Evolutionary conservation across 2,329 filamentous ascomycete genomes (phyloP).

Genomic region (Sphaerulina musiva): DNA sequence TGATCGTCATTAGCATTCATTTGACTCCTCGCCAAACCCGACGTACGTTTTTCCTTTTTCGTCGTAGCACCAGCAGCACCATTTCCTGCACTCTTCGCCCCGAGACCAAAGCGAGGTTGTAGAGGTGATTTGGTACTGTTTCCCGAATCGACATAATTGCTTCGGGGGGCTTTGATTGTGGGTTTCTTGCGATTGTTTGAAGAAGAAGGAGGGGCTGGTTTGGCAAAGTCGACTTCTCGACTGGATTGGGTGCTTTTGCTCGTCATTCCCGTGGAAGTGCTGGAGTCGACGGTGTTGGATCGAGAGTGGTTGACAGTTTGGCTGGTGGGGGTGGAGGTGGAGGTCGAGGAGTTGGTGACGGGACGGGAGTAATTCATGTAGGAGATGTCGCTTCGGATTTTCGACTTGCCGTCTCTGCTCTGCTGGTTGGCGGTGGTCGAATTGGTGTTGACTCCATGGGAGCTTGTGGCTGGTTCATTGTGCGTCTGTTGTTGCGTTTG

Average conservation of each 20-base stretch:
- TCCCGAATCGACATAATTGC: conserved; percentile 2
- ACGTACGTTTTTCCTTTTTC: too few species aligned
- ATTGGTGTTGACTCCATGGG: background rate
- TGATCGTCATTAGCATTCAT: too few species aligned
- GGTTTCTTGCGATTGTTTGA: background rate
- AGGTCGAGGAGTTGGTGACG: background rate
- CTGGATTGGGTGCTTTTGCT: background rate
- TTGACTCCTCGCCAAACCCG: too few species aligned
- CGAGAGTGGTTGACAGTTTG: background rate
- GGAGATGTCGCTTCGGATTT: background rate
- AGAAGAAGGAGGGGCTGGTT: background rate
- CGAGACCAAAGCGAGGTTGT: background rate
- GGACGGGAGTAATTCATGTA: conserved; percentile 2
- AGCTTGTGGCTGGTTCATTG: background rate
- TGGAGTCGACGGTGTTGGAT: background rate
- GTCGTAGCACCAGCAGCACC: too few species aligned
- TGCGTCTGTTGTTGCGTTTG: background rate
- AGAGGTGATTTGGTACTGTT: conserved; percentile 1
- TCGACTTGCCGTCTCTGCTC: background rate
- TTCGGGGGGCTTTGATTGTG: background rate
- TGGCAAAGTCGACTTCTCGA: background rate
- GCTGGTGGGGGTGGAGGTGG: too few species aligned
- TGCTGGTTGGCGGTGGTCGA: background rate
- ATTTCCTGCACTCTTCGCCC: too few species aligned
- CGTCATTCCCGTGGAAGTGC: background rate